Conservation (phyloP, 352 stramenopile species). For the Phytophthora cactorum region DNA sequence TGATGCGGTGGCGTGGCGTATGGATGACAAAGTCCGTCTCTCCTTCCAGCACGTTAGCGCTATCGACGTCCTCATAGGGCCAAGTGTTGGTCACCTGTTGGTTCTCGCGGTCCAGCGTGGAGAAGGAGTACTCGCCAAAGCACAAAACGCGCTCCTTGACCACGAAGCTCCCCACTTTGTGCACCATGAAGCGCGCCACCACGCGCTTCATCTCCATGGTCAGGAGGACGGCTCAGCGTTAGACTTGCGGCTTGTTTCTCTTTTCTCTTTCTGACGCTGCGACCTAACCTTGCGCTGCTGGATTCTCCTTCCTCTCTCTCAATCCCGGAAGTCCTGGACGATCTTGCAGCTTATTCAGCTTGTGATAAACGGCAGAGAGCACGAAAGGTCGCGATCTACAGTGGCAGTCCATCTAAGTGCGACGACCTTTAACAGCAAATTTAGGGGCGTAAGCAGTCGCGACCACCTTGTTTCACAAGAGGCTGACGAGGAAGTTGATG, state of each 20-base stretch:
- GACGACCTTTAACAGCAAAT: background rate
- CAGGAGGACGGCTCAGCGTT: background rate
- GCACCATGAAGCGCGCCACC: slow-evolving; percentile 82
- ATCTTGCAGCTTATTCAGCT: slow-evolving; percentile 4
- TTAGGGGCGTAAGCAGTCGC: no score
- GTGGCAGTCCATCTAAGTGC: slow-evolving; percentile 4
- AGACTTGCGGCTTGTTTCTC: background rate
- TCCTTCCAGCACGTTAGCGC: slow-evolving; percentile 62
- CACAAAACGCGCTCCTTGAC: slow-evolving; percentile 86
- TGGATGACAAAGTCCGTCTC: slow-evolving; percentile 83
- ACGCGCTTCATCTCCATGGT: slow-evolving; percentile 65
- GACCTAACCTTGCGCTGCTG: slow-evolving; percentile 1
- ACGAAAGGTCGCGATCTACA: slow-evolving; percentile 24
- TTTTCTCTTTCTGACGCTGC: background rate
- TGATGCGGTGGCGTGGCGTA: slow-evolving; percentile 79
- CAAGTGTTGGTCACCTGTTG: slow-evolving; percentile 82
- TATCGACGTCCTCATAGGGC: slow-evolving; percentile 82
- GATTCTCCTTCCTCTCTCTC: slow-evolving; percentile 3
- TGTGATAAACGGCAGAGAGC: slow-evolving; percentile 29
- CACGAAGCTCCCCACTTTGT: slow-evolving; percentile 85
- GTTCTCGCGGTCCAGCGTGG: slow-evolving; percentile 71
- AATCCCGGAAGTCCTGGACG: background rate
- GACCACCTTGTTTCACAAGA: no score
- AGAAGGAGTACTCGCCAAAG: slow-evolving; percentile 80
- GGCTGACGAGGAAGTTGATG: no score